Evolutionary conservation across 768 basidiomycete genomes (phyloP).

Genomic region (Pisolithus tinctorius): DNA sequence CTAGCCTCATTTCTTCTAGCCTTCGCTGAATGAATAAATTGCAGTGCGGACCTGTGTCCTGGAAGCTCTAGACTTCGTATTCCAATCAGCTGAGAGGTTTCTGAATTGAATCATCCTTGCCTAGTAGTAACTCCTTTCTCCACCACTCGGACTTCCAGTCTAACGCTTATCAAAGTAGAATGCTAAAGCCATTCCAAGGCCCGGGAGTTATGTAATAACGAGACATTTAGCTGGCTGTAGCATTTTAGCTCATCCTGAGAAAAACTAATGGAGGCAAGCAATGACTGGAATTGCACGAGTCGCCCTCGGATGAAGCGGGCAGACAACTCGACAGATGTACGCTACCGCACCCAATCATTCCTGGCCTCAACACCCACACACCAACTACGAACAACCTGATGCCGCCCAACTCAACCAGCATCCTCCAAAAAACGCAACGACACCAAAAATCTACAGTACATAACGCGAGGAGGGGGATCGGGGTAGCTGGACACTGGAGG

Average conservation of each 20-base stretch:
- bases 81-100: too few relatives aligned
- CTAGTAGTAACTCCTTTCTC: too few relatives aligned
- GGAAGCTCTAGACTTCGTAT: too few relatives aligned
- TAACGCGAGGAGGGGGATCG: conserved; percentile 11
- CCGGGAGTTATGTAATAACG: too few relatives aligned
- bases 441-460: conserved; percentile 10
- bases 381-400: conserved; percentile 7
- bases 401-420: conserved; percentile 8
- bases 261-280: neutral
- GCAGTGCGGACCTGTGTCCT: too few relatives aligned
- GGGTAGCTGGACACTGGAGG: conserved; percentile 2
- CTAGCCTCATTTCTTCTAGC: too few relatives aligned
- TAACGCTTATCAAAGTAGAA: too few relatives aligned
- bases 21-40: too few relatives aligned
- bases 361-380: conserved; percentile 5
- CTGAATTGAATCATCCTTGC: too few relatives aligned
- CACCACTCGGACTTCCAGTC: too few relatives aligned
- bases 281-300: neutral
- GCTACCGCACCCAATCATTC: conserved; percentile 2
- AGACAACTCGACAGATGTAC: conserved; percentile 1
- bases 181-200: too few relatives aligned
- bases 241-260: neutral
- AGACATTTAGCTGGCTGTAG: too few relatives aligned
- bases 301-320: neutral
- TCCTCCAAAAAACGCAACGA: conserved; percentile 4